These are phyloP conservation scores for Backusella psychrophila DNA, from an alignment of 192 early-diverging fungal species.

Conservation along the genomic window DNA sequence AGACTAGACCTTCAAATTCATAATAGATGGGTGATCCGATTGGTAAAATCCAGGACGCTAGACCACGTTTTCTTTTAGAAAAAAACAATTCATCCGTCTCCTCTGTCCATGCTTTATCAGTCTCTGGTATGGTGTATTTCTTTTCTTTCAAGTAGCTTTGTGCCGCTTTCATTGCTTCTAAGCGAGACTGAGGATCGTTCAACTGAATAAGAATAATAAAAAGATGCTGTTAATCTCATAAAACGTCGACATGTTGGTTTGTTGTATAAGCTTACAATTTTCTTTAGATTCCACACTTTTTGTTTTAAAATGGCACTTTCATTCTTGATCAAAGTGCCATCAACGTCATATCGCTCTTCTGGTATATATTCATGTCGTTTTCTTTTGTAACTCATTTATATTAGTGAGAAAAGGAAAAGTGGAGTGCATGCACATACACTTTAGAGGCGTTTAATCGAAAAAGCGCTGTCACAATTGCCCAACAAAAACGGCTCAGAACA, in stretches of 20 bases:
- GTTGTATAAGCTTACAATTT: slow-evolving; percentile 20
- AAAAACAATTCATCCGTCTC: slow-evolving; percentile 37
- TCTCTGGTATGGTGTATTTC: background rate
- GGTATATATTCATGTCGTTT: slow-evolving; percentile 8
- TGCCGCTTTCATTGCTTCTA: slow-evolving; percentile 26
- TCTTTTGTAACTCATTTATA: background rate
- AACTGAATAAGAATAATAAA: slow-evolving; percentile 8
- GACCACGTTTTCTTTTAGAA: slow-evolving; percentile 27
- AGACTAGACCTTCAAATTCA: slow-evolving; percentile 37
- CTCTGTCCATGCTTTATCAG: slow-evolving; percentile 24
- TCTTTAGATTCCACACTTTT: slow-evolving; percentile 32
- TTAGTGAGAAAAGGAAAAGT: background rate
- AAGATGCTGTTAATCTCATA: background rate
- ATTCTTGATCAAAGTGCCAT: slow-evolving; percentile 16
- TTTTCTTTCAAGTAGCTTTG: slow-evolving; percentile 25
- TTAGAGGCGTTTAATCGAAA: background rate
- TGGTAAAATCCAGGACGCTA: slow-evolving; percentile 26
- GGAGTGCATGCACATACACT: background rate
- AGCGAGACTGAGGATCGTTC: slow-evolving; percentile 3
- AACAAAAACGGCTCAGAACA: background rate
- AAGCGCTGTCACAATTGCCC: background rate
- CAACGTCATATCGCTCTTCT: slow-evolving; percentile 18
- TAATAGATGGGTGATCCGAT: slow-evolving; percentile 32
- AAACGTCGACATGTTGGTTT: background rate
- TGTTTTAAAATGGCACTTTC: background rate